Evolutionary conservation across 1,284 basidiomycete species (phyloP), one percentile per base, ranked within the genome.

Genomic region (Moniliophthora roreri): DNA sequence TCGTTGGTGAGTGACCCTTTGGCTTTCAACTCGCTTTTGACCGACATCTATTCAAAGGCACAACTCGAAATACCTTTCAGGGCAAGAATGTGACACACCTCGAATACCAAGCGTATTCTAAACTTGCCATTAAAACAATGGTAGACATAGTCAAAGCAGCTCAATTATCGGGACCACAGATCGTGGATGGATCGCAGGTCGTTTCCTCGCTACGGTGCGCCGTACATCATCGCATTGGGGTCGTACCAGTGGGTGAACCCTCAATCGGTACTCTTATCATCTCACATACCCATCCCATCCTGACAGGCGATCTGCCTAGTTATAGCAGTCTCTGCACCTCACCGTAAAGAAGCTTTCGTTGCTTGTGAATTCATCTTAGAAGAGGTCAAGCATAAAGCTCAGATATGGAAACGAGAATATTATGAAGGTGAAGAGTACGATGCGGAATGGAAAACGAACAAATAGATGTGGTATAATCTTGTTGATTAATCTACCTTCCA

Each of bases 341-440:
- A 93, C 70, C 78, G 93, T 23, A 85, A 84, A 60, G 89, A 91
- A 63, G 85, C 91, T 2, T 94, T 94, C 65, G 70, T 77, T 46
- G 86, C 86, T 11, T 92, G 90, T 63, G 92, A 94, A 67, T 82
- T 75, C 65, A 82, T 93, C 55, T 75, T 95, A 16, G 93, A 96
- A 68, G 80, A 88, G 54, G 84, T 95, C 53, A 96, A 96, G 73
- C 71, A 73, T 56, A 85, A 82, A 60, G 91, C 81, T 32, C 91
- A 91, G 66, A 87, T 95, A 59, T 95, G 93, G 93, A 95, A 95
- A 73, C 73, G 87, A 62, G 93, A 95, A 66, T 89, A 84, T 62
- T 94, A 94, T 64, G 82, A 84, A 63, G 85, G 81, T 8, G 78
- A 81, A 60, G 67, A n/a, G n/a, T n/a, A 68, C 50, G 82, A 84